Percentiles rank a stretch among this genome's conserved stretches.
These are phyloP conservation scores for Selaginella moellendorffii DNA, from an alignment of 75 land plant genomes.

Conservation along the genomic window DNA sequence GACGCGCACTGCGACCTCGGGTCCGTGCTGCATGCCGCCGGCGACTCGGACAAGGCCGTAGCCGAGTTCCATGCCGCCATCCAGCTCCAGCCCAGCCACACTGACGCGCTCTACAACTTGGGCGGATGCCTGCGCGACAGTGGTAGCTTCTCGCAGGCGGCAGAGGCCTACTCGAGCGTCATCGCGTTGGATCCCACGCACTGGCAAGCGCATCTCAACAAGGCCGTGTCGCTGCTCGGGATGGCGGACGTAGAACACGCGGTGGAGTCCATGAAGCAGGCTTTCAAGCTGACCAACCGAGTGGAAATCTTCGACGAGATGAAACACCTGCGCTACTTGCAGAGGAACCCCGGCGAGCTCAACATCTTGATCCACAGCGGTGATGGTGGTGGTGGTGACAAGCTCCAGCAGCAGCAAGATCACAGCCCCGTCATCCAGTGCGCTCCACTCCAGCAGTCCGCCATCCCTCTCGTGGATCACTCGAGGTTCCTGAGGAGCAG, in stretches of 20 bases:
- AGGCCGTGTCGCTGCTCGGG: conserved; percentile 79
- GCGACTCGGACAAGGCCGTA: conserved; percentile 76
- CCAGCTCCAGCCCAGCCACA: conserved; percentile 74
- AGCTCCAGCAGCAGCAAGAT: not conserved
- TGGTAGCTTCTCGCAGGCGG: conserved; percentile 62
- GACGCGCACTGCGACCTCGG: conserved; percentile 99
- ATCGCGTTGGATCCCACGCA: conserved; percentile 51
- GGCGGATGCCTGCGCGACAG: conserved; percentile 78
- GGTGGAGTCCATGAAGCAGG: conserved; percentile 71
- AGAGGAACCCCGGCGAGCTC: conserved; percentile 30
- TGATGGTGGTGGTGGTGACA: too few species aligned
- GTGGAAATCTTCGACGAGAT: conserved; percentile 84
- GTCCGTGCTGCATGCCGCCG: conserved; percentile 78
- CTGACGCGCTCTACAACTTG: conserved; percentile 85
- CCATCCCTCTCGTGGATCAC: not conserved
- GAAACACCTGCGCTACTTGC: conserved; percentile 54
- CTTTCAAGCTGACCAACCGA: conserved; percentile 86
- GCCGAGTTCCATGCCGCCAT: conserved; percentile 84
- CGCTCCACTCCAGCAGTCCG: not conserved
- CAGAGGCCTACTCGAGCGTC: conserved; percentile 80
- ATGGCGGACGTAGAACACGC: conserved; percentile 90
- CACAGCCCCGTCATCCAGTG: not conserved
- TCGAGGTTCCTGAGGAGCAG: conserved; percentile 14
- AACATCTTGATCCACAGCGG: conserved; percentile 15
- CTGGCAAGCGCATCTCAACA: conserved; percentile 97